Conservation (phyloP, 2,329 filamentous ascomycete genomes). For the Pestalotiopsis sp. region DNA sequence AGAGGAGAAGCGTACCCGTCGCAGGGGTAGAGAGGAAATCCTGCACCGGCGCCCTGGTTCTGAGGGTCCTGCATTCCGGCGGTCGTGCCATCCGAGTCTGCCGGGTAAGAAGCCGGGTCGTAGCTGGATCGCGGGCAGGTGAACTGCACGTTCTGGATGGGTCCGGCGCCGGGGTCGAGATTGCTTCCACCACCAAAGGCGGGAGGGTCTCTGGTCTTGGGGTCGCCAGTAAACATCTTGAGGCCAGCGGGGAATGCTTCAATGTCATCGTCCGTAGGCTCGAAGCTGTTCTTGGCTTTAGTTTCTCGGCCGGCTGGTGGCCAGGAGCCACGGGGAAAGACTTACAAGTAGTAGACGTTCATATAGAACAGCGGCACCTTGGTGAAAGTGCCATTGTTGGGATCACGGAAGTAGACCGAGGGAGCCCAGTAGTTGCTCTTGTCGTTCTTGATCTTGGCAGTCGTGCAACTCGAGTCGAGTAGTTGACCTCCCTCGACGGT, state of each 20-base stretch:
- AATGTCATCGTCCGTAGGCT: constrained; percentile 65
- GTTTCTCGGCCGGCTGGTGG: not conserved
- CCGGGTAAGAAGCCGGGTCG: constrained; percentile 54
- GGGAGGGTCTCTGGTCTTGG: constrained; percentile 60
- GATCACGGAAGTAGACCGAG: constrained; percentile 67
- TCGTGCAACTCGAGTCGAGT: constrained; percentile 67
- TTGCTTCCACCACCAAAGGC: constrained; percentile 46
- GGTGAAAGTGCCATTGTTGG: constrained; percentile 64
- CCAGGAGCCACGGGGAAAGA: constrained; percentile 1
- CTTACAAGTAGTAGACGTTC: constrained; percentile 76
- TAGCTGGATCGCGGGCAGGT: constrained; percentile 60
- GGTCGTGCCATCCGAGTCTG: constrained; percentile 54
- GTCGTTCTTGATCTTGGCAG: constrained; percentile 69
- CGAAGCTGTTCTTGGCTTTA: constrained; percentile 46
- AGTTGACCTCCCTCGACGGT: constrained; percentile 64
- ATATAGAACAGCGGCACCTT: constrained; percentile 72
- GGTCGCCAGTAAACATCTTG: constrained; percentile 71
- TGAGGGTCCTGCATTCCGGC: constrained; percentile 57
- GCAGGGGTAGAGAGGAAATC: constrained; percentile 74
- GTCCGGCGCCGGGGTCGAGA: constrained; percentile 46
- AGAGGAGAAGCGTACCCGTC: constrained; percentile 63
- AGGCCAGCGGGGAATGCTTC: constrained; percentile 71
- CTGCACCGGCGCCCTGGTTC: constrained; percentile 59
- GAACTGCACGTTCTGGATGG: constrained; percentile 58
- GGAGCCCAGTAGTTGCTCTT: constrained; percentile 80